Evolutionary conservation across 2,329 filamentous ascomycete species (phyloP).

Genomic region (Phaeoacremonium minimum): DNA sequence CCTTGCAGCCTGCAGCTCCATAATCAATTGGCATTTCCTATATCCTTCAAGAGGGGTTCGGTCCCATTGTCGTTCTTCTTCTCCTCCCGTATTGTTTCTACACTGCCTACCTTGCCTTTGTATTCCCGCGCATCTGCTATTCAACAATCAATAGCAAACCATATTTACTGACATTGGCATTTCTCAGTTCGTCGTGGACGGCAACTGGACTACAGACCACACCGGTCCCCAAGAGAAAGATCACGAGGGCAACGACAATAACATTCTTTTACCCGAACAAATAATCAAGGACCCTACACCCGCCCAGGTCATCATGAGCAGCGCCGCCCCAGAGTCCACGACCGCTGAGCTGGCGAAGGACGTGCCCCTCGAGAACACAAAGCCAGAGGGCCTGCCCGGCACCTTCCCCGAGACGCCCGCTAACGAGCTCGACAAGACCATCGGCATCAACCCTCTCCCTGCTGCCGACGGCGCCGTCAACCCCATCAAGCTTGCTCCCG

Average conservation of each 20-base stretch:
- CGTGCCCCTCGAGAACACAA: slow-evolving; percentile 54
- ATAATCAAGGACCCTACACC: slow-evolving; percentile 48
- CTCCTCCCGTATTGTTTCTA: slow-evolving; percentile 2
- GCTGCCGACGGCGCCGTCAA: slow-evolving; percentile 65
- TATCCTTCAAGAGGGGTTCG: not conserved
- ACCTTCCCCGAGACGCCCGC: slow-evolving; percentile 70
- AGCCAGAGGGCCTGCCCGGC: slow-evolving; percentile 48
- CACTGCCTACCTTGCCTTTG: not conserved
- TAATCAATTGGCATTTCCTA: not conserved
- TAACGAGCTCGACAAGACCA: slow-evolving; percentile 42
- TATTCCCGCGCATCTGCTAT: too few relatives aligned
- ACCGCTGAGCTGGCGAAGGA: slow-evolving; percentile 63
- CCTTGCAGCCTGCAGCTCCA: not conserved
- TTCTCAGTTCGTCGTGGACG: slow-evolving; percentile 87
- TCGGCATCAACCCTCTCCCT: slow-evolving; percentile 59
- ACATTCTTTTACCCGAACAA: slow-evolving; percentile 75
- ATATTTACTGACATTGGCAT: slow-evolving; percentile 15
- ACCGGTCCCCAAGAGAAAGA: slow-evolving; percentile 79
- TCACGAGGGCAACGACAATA: slow-evolving; percentile 82
- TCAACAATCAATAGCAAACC: too few relatives aligned
- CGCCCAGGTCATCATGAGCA: slow-evolving; percentile 52
- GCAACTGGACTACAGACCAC: slow-evolving; percentile 80
- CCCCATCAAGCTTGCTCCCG: slow-evolving; percentile 73
- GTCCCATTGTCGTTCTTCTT: not conserved
- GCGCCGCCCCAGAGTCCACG: slow-evolving; percentile 64